Evolutionary conservation across 805 yeast genomes (phyloP), one percentile per base, ranked within the genome.

Genomic region (Kregervanrija pseudodelftensis): DNA sequence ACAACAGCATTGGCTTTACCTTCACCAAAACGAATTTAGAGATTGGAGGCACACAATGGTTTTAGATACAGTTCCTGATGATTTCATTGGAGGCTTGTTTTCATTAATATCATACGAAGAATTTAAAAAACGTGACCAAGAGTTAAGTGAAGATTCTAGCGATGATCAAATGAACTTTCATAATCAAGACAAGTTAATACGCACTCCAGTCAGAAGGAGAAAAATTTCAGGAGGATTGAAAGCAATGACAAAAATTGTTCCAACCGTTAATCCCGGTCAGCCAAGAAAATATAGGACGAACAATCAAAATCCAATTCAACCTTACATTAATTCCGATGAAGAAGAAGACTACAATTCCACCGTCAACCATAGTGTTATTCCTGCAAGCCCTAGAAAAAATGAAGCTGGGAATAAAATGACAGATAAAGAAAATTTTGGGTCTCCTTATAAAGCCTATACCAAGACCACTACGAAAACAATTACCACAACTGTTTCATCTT

Each of bases 1-100:
- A 2, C 99, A 93, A 65, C 99, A 93, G 63, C 99, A 93, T 68
- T 93, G 99, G 99, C 73, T 93, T 47, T 93, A 93, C 60, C 74
- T 93, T 51, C 96, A 93, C 62, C 99, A 93, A 65, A 82, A 88
- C 63, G 96, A 90, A 54, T 93, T 93, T 64, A 76, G 97, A 57
- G 96, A 89, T 57, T 93, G 99, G 98, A 77, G 88, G 63, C 86
- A 82, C 56, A 88, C 96, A 10, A 89, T 85, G 95, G 80, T 80
- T 14, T 60, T 89, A 32, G 88, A 88, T 48, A 74, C 76, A 46
- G 63, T 75, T 30, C 81, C 95, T 2, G 80, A 82, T 47, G 77
- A 70, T 15, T 69, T 74, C 36, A 79, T 85, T 45, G 87, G 85
- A 12, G 89, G 87, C 0, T 72, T 80, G 42, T 80, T 69, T 51